These are phyloP conservation scores for Ceratocystis destructans DNA, from an alignment of 2,329 filamentous ascomycete genomes.

Conservation along the genomic window DNA sequence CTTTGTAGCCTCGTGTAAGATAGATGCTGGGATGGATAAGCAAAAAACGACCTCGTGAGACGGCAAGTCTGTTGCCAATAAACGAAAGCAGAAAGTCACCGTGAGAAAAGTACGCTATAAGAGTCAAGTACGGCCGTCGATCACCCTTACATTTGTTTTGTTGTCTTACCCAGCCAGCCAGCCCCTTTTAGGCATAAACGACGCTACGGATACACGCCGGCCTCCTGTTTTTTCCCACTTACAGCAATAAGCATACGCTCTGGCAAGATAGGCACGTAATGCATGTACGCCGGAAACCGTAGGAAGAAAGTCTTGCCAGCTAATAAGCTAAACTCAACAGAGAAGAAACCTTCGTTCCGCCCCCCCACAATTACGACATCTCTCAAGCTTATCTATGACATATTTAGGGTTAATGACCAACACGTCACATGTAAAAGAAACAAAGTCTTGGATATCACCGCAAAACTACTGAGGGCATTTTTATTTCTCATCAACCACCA, in stretches of 20 bases:
- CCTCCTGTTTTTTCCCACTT: not conserved
- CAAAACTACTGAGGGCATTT: not conserved
- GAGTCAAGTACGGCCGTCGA: not conserved
- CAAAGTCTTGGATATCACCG: not conserved
- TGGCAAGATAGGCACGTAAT: too few species aligned
- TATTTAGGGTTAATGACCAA: not conserved
- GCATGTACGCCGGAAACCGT: constrained; percentile 7
- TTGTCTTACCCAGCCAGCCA: not conserved
- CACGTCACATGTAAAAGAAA: not conserved
- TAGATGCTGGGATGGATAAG: not conserved
- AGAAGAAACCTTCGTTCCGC: too few species aligned
- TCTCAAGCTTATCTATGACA: not conserved
- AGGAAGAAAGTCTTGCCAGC: not conserved
- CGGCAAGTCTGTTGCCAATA: not conserved
- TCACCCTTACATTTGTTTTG: not conserved
- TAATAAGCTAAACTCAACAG: too few species aligned
- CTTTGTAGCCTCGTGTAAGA: not conserved
- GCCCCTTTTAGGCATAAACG: not conserved
- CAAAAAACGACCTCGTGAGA: not conserved
- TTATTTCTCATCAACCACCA: not conserved
- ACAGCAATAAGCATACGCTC: not conserved
- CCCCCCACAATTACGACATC: not conserved
- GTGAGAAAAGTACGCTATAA: not conserved
- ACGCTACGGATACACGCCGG: too few species aligned
- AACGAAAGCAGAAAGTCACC: not conserved